Base-by-base conservation (phyloP, 495 filamentous ascomycete species). In the Staphylotrichum tortipilum region DNA sequence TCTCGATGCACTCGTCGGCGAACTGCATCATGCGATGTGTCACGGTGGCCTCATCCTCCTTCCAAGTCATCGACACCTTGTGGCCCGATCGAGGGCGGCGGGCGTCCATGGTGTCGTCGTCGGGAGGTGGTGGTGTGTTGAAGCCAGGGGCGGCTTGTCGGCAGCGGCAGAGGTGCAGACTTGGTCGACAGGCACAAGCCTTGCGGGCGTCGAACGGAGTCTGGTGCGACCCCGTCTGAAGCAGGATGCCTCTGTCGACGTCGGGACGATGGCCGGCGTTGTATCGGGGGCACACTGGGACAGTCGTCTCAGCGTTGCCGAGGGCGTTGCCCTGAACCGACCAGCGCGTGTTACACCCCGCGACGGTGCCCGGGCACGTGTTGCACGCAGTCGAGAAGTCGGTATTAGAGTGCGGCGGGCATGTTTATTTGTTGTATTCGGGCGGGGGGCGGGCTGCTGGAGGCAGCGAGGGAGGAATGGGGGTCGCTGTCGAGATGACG, bases 1-100 rank as follows among this genome's bases (percentile, higher is more conserved):
- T 78, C 61, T 80, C 77, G 53, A 80, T 71, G 50, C 76, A 78
- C 54, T 80, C 75, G 17, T 78, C 68, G 41, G 70, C 72, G 52
- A 78, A 74, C 50, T 74, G 71, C 42, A 78, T 65, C 28, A 66
- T 56, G 29, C 43, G 58, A 33, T 63, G 61, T 3, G 61, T 49
- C 5, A 62, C 61, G 22, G 62, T 52, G 31, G 55, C 59, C 43
- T 72, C 66, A 41, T 67, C 61, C 14, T 73, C 71, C 39, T 71
- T 65, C 57, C 64, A 74, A 46, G 68, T 72, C 53, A 74, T 67
- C 17, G 67, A 71, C 17, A 74, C 69, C 43, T 62, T 67, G 45
- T 74, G 70, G 57, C 69, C 69, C 18, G 72, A 75, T 21, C 59
- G 61, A 44, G 69, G 69, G 17, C 68, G 63, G 39, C 60, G 60